Evolutionary conservation across 495 filamentous ascomycete genomes (phyloP).

Genomic region (Chaetomium fimeti): DNA sequence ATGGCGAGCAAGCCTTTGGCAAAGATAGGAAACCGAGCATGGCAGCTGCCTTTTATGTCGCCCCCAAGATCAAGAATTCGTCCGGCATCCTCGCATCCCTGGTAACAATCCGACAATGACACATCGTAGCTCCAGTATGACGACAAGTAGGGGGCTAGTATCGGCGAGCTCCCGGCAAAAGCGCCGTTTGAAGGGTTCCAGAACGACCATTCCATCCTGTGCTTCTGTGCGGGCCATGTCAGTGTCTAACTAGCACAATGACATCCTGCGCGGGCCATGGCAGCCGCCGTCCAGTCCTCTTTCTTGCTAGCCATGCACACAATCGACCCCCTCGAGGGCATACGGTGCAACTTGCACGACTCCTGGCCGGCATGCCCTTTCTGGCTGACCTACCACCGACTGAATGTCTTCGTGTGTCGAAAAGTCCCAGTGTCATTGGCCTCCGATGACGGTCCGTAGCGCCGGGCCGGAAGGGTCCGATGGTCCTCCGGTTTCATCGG

Average conservation of each 20-base stretch:
- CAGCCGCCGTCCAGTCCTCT: no score
- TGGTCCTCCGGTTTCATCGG: slow-evolving; percentile 11
- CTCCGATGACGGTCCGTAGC: slow-evolving; percentile 12
- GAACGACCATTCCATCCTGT: neutral
- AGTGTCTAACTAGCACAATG: neutral
- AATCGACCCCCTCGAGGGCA: neutral
- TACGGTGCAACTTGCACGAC: neutral
- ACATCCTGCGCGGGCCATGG: no score
- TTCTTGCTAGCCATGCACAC: neutral
- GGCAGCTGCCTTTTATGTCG: neutral
- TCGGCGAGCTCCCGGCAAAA: neutral
- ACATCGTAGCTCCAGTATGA: neutral
- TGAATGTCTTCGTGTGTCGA: neutral
- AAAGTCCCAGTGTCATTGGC: neutral
- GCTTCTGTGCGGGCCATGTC: neutral
- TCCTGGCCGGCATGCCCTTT: neutral
- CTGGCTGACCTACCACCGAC: neutral
- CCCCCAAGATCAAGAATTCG: neutral
- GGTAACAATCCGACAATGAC: neutral
- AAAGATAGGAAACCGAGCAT: neutral
- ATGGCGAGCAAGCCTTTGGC: neutral
- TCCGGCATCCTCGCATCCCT: neutral
- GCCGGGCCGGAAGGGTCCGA: slow-evolving; percentile 3
- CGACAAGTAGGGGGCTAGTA: neutral
- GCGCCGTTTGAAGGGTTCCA: neutral